Evolutionary conservation across 495 filamentous ascomycete species (phyloP), one percentile per base, ranked within the genome.

Genomic region (Lophiotrema nucula): DNA sequence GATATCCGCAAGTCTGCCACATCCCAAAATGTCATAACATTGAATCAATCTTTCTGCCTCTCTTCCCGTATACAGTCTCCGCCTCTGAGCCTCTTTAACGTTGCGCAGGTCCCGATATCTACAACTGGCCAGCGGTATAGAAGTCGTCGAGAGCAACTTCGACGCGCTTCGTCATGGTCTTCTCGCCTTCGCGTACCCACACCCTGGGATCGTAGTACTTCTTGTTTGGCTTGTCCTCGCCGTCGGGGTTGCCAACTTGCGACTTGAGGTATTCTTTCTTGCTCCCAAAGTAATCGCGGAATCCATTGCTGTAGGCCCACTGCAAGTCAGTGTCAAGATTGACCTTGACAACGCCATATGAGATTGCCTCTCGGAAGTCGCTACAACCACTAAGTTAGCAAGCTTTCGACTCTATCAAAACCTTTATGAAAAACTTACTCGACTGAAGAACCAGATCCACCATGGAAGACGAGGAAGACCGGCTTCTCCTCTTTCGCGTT

Each of bases 381-480:
- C n/a, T n/a, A n/a, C n/a, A n/a, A n/a, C n/a, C n/a, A n/a, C n/a
- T n/a, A n/a, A n/a, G n/a, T n/a, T n/a, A n/a, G n/a, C n/a, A n/a
- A n/a, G n/a, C n/a, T n/a, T n/a, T n/a, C n/a, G n/a, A n/a, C n/a
- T n/a, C n/a, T n/a, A n/a, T n/a, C n/a, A n/a, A n/a, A 64, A 92
- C 92, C 66, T 89, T 82, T 47, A 71, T 79, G 80, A 85, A 97
- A 77, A n/a, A n/a, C n/a, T n/a, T 60, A 49, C 4, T 87, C 72
- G 81, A 96, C 95, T 71, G 82, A 79, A 47, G 87, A 92, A 56
- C 93, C 95, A 52, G 88, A 92, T 60, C 93, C 93, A 65, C 95
- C 95, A 80, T 99, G 93, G 85, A 99, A 99, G 72, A 99, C 93
- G 73, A 99, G 87, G 83, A 95, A 97, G 68, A 97, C 85, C 53